Evolutionary conservation across 768 basidiomycete genomes (phyloP).

Genomic region (Xerocomellus chrysenteron): DNA sequence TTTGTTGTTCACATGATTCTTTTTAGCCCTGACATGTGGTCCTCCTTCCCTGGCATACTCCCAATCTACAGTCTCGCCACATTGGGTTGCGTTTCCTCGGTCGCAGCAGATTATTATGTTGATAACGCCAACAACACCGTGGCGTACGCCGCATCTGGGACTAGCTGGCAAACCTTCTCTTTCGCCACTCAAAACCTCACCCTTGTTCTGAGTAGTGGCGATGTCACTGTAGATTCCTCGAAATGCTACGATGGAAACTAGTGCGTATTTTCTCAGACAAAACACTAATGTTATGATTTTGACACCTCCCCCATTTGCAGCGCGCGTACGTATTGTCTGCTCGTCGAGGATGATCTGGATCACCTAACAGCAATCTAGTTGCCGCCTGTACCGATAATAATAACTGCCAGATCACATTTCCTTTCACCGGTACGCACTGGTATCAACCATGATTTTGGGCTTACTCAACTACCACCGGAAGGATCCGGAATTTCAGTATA

Average conservation of each 20-base stretch:
- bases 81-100: not conserved
- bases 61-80: not conserved
- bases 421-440: slow-evolving; percentile 13
- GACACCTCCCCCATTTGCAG: not conserved
- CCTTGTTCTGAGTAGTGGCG: not conserved
- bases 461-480: not conserved
- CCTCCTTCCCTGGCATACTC: not conserved
- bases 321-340: slow-evolving; percentile 5
- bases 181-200: slow-evolving; percentile 4
- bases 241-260: slow-evolving; percentile 16
- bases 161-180: slow-evolving; percentile 4
- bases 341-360: not conserved
- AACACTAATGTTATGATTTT: not conserved
- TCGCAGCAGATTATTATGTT: slow-evolving; percentile 12
- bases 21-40: not conserved
- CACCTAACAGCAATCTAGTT: slow-evolving; percentile 3
- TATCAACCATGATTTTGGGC: not conserved
- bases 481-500: slow-evolving; percentile 19
- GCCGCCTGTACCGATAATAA: slow-evolving; percentile 1
- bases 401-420: slow-evolving; percentile 11
- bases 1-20: too few species aligned
- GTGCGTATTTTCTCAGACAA: not conserved
- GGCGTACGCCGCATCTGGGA: not conserved
- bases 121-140: slow-evolving; percentile 14
- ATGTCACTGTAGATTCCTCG: slow-evolving; percentile 8